Evolutionary conservation across 2,329 filamentous ascomycete species (phyloP).

Genomic region (Eutypella sp.): DNA sequence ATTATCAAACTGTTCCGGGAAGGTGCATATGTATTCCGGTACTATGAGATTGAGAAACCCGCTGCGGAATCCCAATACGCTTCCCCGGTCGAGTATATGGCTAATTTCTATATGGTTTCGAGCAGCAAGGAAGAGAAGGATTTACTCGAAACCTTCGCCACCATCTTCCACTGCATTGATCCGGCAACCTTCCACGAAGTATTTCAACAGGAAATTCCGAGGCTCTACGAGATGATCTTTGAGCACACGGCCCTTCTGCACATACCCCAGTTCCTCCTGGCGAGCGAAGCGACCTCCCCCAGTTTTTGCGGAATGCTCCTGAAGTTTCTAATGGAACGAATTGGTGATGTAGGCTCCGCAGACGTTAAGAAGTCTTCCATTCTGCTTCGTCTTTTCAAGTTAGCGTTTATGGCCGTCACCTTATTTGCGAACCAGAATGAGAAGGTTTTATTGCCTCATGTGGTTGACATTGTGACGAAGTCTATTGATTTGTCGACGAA

Average conservation of each 20-base stretch:
- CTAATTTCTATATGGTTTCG: constrained; percentile 90
- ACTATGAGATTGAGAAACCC: constrained; percentile 87
- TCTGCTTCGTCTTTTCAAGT: constrained; percentile 86
- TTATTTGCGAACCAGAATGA: constrained; percentile 94
- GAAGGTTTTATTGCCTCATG: constrained; percentile 88
- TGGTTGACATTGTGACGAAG: constrained; percentile 94
- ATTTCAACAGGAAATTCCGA: constrained; percentile 94
- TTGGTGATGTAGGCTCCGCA: constrained; percentile 87
- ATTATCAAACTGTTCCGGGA: constrained; percentile 97
- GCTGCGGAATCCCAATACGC: constrained; percentile 66
- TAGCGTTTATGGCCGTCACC: constrained; percentile 99
- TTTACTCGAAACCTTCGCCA: constrained; percentile 92
- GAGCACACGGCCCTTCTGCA: constrained; percentile 92
- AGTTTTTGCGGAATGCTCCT: constrained; percentile 98
- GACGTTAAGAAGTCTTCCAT: constrained; percentile 93
- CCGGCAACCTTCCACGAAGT: constrained; percentile 98
- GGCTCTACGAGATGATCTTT: constrained; percentile 96
- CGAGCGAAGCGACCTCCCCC: constrained; percentile 96
- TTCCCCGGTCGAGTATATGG: constrained; percentile 85
- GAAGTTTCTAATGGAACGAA: constrained; percentile 94
- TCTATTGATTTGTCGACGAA: constrained; percentile 95
- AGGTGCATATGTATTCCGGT: constrained; percentile 91
- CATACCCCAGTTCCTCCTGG: constrained; percentile 95
- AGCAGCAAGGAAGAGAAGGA: constrained; percentile 97
- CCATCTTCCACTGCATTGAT: constrained; percentile 97